Conservation (phyloP, 1,139 yeast genomes). For the Eremothecium cymbalariae region DNA sequence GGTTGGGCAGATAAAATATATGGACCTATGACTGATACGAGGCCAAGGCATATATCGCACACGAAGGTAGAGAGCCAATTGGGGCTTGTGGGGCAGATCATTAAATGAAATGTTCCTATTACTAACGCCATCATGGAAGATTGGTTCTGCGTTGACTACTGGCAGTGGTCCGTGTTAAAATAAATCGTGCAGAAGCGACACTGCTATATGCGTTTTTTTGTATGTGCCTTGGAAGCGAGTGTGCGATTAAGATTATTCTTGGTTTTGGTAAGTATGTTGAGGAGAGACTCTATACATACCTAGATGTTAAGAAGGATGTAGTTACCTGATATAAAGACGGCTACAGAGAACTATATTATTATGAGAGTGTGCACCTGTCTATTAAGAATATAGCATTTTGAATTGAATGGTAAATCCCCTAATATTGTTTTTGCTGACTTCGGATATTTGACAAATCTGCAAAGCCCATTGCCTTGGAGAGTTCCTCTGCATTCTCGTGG, state of each 20-base stretch:
- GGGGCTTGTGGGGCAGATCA: slow-evolving; percentile 58
- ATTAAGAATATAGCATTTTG: too few species aligned
- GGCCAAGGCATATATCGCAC: slow-evolving; percentile 43
- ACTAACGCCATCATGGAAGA: slow-evolving; percentile 55
- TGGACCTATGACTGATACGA: slow-evolving; percentile 54
- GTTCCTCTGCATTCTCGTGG: slow-evolving; percentile 61
- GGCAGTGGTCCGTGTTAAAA: slow-evolving; percentile 64
- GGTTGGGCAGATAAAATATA: slow-evolving; percentile 66
- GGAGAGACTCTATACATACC: slow-evolving; percentile 51
- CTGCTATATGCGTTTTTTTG: slow-evolving; percentile 69
- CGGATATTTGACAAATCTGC: slow-evolving; percentile 46
- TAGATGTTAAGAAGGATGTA: slow-evolving; percentile 62
- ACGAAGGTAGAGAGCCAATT: slow-evolving; percentile 44
- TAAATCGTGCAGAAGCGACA: slow-evolving; percentile 77
- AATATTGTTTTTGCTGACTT: slow-evolving; percentile 52
- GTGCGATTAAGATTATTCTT: slow-evolving; percentile 68
- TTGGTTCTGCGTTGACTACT: slow-evolving; percentile 54
- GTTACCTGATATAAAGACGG: slow-evolving; percentile 64
- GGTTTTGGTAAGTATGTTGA: slow-evolving; percentile 61
- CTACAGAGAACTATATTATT: too few species aligned
- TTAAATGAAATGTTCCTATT: slow-evolving; percentile 63
- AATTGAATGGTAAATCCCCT: slow-evolving; percentile 93
- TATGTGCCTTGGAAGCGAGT: slow-evolving; percentile 56
- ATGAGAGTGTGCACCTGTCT: too few species aligned
- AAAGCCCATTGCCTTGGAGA: slow-evolving; percentile 40